Conservation (phyloP, 352 stramenopile species). For the Poterioochromonas sp. region DNA sequence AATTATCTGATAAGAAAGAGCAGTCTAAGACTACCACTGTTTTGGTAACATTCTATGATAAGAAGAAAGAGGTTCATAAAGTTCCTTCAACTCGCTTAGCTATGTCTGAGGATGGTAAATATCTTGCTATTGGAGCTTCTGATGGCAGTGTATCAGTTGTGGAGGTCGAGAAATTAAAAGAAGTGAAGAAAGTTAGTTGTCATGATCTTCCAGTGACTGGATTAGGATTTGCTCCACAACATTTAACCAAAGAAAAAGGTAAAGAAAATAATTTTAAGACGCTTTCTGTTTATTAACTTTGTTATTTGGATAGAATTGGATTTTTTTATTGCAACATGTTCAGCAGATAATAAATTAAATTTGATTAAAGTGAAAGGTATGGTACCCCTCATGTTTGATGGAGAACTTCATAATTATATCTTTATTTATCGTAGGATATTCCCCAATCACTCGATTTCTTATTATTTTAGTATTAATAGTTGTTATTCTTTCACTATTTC, state of each 20-base stretch:
- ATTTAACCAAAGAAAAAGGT: neutral
- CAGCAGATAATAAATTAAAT: neutral
- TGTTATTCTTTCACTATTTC: too few relatives aligned
- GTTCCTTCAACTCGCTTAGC: neutral
- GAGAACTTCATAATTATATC: too few relatives aligned
- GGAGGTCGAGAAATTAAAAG: neutral
- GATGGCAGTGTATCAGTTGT: neutral
- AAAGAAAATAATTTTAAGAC: neutral
- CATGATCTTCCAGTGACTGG: conserved; percentile 5
- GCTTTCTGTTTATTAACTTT: too few relatives aligned
- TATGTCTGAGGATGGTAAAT: neutral
- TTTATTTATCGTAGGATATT: too few relatives aligned
- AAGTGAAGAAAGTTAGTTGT: neutral
- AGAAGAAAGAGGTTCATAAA: neutral
- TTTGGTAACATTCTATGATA: too few relatives aligned
- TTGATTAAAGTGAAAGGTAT: too few relatives aligned
- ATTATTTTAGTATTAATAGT: too few relatives aligned
- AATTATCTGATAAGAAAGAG: too few relatives aligned
- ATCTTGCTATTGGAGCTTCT: neutral
- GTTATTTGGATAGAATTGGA: too few relatives aligned
- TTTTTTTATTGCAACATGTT: conserved; percentile 10
- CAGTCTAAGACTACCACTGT: too few relatives aligned
- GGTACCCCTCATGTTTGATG: too few relatives aligned
- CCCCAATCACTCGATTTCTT: too few relatives aligned
- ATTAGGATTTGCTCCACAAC: neutral